phyloP scores from a whole-genome alignment of 805 yeast genomes.

The Kazachstania kunashirensis region DNA sequence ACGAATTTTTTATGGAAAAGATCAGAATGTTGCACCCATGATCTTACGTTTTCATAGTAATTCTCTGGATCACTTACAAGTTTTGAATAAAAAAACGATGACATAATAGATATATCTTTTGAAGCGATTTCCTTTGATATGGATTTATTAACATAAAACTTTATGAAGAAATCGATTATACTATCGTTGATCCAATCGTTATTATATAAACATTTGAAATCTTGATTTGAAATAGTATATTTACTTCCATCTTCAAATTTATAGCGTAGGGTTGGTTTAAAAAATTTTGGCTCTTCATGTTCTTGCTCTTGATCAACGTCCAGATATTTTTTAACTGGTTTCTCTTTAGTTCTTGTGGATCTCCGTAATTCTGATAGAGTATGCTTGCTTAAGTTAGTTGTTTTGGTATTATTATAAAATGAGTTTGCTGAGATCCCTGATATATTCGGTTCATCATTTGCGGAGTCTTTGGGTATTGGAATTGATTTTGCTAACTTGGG shows the following conservation, averaged over 20 bases:
- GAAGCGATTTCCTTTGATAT: conserved; percentile 24
- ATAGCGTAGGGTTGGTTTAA: conserved; percentile 38
- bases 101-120: conserved; percentile 45
- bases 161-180: conserved; percentile 74
- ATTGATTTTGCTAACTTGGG: neutral
- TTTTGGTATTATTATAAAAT: neutral
- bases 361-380: neutral
- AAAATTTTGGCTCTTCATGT: conserved; percentile 21
- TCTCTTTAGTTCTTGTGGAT: neutral
- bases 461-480: neutral
- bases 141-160: conserved; percentile 40
- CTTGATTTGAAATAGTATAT: conserved; percentile 54
- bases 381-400: neutral
- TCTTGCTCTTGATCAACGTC: conserved; percentile 9
- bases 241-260: conserved; percentile 44
- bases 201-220: conserved; percentile 68
- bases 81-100: conserved; percentile 75
- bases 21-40: conserved; percentile 72
- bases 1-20: conserved; percentile 48
- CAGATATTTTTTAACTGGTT: conserved; percentile 3
- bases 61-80: conserved; percentile 34
- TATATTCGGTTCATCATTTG: neutral
- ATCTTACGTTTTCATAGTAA: conserved; percentile 53
- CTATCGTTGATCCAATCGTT: conserved; percentile 87
- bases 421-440: neutral